Percentiles rank a stretch among this genome's conserved stretches.
phyloP scores from a whole-genome alignment of 192 early-diverging fungal genomes.

The Piromyces finnis region DNA sequence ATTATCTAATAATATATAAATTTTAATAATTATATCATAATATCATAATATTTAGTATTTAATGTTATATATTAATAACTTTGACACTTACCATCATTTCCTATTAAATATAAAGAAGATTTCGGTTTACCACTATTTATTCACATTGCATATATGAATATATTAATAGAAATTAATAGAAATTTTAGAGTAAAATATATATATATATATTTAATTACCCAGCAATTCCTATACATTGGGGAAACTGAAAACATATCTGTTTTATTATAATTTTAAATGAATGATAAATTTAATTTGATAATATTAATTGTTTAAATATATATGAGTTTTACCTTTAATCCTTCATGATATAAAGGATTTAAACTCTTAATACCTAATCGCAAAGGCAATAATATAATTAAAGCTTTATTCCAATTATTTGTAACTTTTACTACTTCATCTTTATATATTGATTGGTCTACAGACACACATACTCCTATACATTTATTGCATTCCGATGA shows the following conservation, averaged over 20 bases:
- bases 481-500: slow-evolving; percentile 6
- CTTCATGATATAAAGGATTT: slow-evolving; percentile 68
- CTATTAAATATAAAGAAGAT: slow-evolving; percentile 85
- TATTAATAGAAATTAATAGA: no score
- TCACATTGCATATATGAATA: no score
- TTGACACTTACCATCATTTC: slow-evolving; percentile 64
- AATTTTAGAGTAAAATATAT: no score
- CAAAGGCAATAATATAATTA: slow-evolving; percentile 70
- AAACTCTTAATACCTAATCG: slow-evolving; percentile 78
- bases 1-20: slow-evolving; percentile 30
- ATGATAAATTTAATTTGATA: no score
- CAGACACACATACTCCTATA: slow-evolving; percentile 48
- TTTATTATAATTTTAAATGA: no score
- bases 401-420: slow-evolving; percentile 14
- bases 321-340: slow-evolving; percentile 47
- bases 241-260: slow-evolving; percentile 54
- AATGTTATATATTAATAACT: no score
- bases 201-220: slow-evolving; percentile 30
- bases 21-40: no score
- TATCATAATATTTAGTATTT: no score
- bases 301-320: no score
- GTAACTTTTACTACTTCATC: slow-evolving; percentile 40
- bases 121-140: slow-evolving; percentile 74
- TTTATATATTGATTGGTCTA: slow-evolving; percentile 66
- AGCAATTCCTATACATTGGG: slow-evolving; percentile 75